Conservation (phyloP, 2,329 filamentous ascomycete species). For the Arachnopeziza araneosa region DNA sequence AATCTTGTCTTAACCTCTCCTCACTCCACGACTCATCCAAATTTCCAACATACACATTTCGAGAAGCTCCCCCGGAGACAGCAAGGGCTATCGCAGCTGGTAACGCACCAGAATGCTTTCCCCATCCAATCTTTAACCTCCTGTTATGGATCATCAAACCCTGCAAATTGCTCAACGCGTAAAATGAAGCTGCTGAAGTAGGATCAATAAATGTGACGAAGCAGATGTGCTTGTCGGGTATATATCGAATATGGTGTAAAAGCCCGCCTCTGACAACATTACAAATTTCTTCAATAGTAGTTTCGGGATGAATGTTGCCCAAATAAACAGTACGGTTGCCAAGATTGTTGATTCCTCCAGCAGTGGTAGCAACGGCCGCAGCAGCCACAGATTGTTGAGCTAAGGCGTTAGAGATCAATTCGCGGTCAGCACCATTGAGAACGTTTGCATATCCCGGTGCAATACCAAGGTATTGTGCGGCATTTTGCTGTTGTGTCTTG, state of each 20-base stretch:
- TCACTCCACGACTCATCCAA: slow-evolving; percentile 96
- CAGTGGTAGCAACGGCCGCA: slow-evolving; percentile 91
- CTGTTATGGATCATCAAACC: slow-evolving; percentile 99
- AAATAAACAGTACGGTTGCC: slow-evolving; percentile 97
- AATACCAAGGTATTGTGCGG: slow-evolving; percentile 95
- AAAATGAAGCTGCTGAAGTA: slow-evolving; percentile 95
- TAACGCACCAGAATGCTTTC: slow-evolving; percentile 94
- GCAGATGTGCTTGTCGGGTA: slow-evolving; percentile 99
- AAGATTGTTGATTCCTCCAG: slow-evolving; percentile 93
- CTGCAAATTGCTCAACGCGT: slow-evolving; percentile 93
- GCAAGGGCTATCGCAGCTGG: slow-evolving; percentile 93
- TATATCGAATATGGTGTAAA: slow-evolving; percentile 96
- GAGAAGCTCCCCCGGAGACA: slow-evolving; percentile 93
- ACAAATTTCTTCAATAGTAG: slow-evolving; percentile 98
- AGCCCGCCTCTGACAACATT: slow-evolving; percentile 95
- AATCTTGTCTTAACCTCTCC: slow-evolving; percentile 91
- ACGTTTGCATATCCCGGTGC: slow-evolving; percentile 95
- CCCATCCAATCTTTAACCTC: slow-evolving; percentile 97
- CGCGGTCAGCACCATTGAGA: slow-evolving; percentile 90
- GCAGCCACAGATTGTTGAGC: slow-evolving; percentile 97
- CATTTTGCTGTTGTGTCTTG: slow-evolving; percentile 99
- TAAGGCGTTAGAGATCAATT: slow-evolving; percentile 91
- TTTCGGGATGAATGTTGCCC: slow-evolving; percentile 98
- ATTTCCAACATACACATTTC: slow-evolving; percentile 97
- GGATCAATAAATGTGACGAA: slow-evolving; percentile 99